phyloP scores from a whole-genome alignment of 495 filamentous ascomycete species.

The Neurospora hispaniola region DNA sequence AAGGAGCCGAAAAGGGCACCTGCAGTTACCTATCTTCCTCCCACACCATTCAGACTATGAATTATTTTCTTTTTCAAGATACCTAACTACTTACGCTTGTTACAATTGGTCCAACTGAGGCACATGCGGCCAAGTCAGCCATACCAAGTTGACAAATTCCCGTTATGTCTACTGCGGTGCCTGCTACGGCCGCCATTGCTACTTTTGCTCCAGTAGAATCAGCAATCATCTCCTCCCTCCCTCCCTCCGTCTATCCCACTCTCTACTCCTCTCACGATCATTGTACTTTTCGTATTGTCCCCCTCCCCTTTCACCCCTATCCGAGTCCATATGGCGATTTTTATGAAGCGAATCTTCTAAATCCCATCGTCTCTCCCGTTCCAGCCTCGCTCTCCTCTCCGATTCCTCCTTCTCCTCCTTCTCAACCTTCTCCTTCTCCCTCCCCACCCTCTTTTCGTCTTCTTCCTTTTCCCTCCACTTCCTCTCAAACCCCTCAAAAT shows the following conservation, averaged over 20 bases:
- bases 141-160: not conserved
- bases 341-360: not conserved
- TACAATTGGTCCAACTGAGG: not conserved
- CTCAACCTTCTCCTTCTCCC: slow-evolving; percentile 12
- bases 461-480: slow-evolving; percentile 17
- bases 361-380: not conserved
- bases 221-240: not conserved
- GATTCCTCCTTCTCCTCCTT: slow-evolving; percentile 7
- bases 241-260: not conserved
- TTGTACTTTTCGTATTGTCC: not conserved
- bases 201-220: not conserved
- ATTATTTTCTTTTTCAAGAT: not conserved
- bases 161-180: not conserved
- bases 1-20: too few species aligned
- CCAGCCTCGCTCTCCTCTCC: not conserved
- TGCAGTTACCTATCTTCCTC: not conserved
- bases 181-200: not conserved
- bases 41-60: not conserved
- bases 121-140: not conserved
- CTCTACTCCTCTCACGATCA: not conserved
- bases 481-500: slow-evolving; percentile 30
- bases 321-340: not conserved
- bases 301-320: not conserved
- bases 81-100: rapidly evolving
- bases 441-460: not conserved